These are phyloP conservation scores for Acidiella bohemica DNA, from an alignment of 495 filamentous ascomycete genomes.

Conservation along the genomic window DNA sequence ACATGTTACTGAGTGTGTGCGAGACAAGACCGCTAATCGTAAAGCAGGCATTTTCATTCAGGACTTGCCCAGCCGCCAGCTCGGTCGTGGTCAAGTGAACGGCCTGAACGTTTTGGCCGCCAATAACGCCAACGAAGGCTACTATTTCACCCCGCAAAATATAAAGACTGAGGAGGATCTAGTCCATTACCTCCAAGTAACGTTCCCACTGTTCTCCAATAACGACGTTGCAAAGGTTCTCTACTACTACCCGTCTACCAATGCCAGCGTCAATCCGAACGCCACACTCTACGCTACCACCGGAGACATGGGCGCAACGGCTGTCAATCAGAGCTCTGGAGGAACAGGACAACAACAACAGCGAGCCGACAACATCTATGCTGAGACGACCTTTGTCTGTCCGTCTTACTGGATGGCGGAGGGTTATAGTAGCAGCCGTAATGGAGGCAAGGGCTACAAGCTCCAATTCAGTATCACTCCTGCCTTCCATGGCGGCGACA, in stretches of 20 bases:
- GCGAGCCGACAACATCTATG: slow-evolving; percentile 37
- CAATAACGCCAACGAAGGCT: slow-evolving; percentile 30
- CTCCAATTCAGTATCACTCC: slow-evolving; percentile 51
- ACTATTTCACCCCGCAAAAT: slow-evolving; percentile 34
- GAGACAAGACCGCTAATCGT: no score
- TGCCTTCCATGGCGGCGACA: slow-evolving; percentile 36
- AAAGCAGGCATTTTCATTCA: slow-evolving; percentile 37
- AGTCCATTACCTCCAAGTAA: slow-evolving; percentile 30
- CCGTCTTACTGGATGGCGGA: slow-evolving; percentile 51
- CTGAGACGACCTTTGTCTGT: slow-evolving; percentile 46
- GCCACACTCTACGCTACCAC: slow-evolving; percentile 32
- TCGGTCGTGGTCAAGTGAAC: slow-evolving; percentile 38
- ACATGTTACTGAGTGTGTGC: no score
- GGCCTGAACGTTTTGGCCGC: slow-evolving; percentile 40
- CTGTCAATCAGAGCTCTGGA: slow-evolving; percentile 35
- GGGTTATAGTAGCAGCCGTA: slow-evolving; percentile 34
- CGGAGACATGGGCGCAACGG: slow-evolving; percentile 36
- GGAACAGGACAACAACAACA: slow-evolving; percentile 42
- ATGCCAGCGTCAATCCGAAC: slow-evolving; percentile 20
- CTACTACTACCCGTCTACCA: slow-evolving; percentile 33
- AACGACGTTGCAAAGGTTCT: slow-evolving; percentile 34
- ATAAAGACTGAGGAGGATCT: slow-evolving; percentile 37
- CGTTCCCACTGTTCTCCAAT: slow-evolving; percentile 38
- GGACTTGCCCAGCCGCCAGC: slow-evolving; percentile 39
- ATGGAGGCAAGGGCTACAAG: slow-evolving; percentile 32